phyloP scores from a whole-genome alignment of 305 asterid genomes.

The Solanum aculeatissimum region DNA sequence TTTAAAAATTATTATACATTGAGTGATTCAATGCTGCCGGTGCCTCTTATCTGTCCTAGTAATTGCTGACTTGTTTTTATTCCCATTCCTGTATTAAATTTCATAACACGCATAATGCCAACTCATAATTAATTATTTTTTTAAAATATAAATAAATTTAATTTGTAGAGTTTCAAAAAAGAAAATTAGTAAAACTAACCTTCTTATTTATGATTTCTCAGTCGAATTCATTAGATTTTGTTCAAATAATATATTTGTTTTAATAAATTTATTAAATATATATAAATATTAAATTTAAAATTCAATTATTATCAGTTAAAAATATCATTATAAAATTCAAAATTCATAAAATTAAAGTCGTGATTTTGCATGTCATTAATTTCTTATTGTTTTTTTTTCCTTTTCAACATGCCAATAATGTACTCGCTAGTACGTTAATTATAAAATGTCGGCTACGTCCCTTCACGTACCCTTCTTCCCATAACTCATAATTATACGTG shows the following conservation, averaged over 20 bases:
- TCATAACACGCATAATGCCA: background rate
- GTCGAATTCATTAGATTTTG: background rate
- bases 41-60: background rate
- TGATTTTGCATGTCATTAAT: background rate
- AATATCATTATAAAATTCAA: too few relatives aligned
- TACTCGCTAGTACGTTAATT: background rate
- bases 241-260: accelerated
- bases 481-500: background rate
- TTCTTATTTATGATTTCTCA: background rate
- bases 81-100: background rate
- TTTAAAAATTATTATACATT: background rate
- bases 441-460: slow-evolving; percentile 15
- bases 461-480: slow-evolving; percentile 15
- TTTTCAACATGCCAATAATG: background rate
- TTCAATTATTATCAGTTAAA: too few relatives aligned
- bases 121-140: background rate
- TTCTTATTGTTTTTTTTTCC: background rate
- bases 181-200: background rate
- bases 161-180: background rate
- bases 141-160: background rate
- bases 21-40: background rate
- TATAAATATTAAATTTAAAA: too few relatives aligned
- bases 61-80: background rate
- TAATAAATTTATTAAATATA: too few relatives aligned
- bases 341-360: too few relatives aligned